A percentile compares a stretch with the other conserved stretches of the same genome.
These are phyloP conservation scores for Apophysomyces elegans DNA, from an alignment of 371 early-diverging fungal species.

Conservation along the genomic window DNA sequence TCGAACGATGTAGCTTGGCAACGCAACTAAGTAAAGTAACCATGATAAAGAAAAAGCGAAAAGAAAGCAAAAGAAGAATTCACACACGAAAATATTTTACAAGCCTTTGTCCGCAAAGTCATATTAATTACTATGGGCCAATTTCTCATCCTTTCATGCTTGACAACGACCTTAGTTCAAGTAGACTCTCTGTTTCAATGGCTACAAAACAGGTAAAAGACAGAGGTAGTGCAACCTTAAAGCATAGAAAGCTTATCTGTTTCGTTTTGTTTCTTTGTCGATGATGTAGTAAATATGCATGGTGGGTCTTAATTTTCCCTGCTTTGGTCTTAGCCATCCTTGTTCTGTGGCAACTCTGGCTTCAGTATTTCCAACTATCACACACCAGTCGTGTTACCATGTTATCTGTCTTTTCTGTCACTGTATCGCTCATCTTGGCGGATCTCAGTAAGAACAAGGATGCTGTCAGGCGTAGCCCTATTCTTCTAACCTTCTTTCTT, in stretches of 20 bases:
- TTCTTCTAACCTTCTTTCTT: not conserved
- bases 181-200: constrained; percentile 28
- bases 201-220: constrained; percentile 34
- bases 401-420: constrained; percentile 30
- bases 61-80: not conserved
- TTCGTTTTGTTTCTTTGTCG: not conserved
- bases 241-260: not conserved
- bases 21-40: constrained; percentile 41
- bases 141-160: constrained; percentile 14
- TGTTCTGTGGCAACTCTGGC: constrained; percentile 45
- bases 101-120: constrained; percentile 25
- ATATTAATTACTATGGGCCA: constrained; percentile 23
- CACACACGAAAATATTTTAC: not conserved
- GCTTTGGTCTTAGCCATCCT: constrained; percentile 24
- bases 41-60: too few species aligned
- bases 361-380: constrained; percentile 43
- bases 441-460: constrained; percentile 30
- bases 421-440: constrained; percentile 34
- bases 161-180: constrained; percentile 19
- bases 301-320: constrained; percentile 42
- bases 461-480: too few species aligned
- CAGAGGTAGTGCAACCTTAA: not conserved
- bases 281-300: constrained; percentile 31
- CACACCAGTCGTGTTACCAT: constrained; percentile 18
- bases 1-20: constrained; percentile 29